A percentile compares a stretch with the other conserved stretches of the same genome.
Conservation (phyloP, 768 basidiomycete genomes). For the Candolleomyces aberdarensis region DNA sequence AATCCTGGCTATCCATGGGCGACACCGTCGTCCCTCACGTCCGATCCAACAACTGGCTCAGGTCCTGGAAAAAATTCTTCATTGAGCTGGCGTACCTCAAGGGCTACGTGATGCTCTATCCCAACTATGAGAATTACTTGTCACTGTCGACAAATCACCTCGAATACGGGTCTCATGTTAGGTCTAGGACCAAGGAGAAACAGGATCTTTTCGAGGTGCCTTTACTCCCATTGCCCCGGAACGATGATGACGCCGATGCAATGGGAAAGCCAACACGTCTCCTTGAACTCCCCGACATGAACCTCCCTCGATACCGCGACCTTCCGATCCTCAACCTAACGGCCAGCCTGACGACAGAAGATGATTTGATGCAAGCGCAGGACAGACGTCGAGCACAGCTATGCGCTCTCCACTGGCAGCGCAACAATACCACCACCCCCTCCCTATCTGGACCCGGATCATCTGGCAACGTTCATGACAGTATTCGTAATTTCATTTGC, state of each 20-base stretch:
- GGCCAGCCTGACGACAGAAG: conserved; percentile 41
- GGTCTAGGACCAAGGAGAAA: conserved; percentile 54
- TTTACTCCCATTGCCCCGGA: conserved; percentile 49
- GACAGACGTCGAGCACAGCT: conserved; percentile 28
- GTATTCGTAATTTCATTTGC: conserved; percentile 7
- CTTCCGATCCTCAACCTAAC: conserved; percentile 73
- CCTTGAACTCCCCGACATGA: conserved; percentile 55
- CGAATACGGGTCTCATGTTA: conserved; percentile 81
- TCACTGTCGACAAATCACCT: conserved; percentile 91
- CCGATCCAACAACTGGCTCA: conserved; percentile 77
- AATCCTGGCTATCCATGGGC: conserved; percentile 35
- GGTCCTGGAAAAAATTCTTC: conserved; percentile 88
- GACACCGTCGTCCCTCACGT: conserved; percentile 63
- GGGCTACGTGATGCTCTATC: conserved; percentile 88
- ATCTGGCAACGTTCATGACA: not conserved
- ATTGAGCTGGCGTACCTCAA: conserved; percentile 81
- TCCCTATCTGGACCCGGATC: not conserved
- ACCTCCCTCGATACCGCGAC: conserved; percentile 46
- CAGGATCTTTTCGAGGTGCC: conserved; percentile 66
- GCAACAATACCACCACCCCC: not conserved
- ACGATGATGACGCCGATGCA: conserved; percentile 7
- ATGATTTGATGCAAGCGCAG: conserved; percentile 30
- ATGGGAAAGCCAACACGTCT: conserved; percentile 26
- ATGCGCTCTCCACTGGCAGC: not conserved
- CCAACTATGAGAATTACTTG: conserved; percentile 67